phyloP scores from a whole-genome alignment of 139 green algal genomes.

The Closterium sp. region DNA sequence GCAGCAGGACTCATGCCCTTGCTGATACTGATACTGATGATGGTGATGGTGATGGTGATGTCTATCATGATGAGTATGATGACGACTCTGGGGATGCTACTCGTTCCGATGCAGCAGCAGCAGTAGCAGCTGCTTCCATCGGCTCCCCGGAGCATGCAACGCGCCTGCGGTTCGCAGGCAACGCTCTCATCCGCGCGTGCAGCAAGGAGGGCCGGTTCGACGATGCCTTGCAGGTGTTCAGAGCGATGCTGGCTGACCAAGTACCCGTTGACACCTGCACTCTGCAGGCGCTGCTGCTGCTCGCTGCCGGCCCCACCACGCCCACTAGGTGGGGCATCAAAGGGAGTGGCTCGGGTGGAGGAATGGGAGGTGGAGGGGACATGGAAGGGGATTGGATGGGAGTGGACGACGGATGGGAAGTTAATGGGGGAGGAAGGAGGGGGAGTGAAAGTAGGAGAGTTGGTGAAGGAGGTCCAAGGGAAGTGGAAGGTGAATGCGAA shows the following conservation, averaged over 20 bases:
- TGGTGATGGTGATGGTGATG: not conserved
- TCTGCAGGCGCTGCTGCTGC: not conserved
- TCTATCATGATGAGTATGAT: not conserved
- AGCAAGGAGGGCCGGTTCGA: not conserved
- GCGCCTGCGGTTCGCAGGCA: not conserved
- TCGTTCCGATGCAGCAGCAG: no score
- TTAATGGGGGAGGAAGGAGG: not conserved
- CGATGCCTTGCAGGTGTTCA: not conserved
- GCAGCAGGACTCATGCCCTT: not conserved
- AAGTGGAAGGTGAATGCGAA: not conserved
- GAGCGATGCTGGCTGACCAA: not conserved
- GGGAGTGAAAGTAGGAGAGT: not conserved
- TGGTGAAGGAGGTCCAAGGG: not conserved
- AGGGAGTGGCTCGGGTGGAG: not conserved
- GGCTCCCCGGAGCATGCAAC: not conserved
- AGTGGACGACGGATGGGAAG: not conserved
- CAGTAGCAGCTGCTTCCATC: not conserved
- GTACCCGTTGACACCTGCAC: not conserved
- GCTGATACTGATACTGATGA: not conserved
- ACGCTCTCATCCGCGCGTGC: not conserved
- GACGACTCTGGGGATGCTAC: not conserved
- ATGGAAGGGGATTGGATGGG: not conserved
- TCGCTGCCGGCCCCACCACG: not conserved
- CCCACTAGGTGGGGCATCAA: not conserved
- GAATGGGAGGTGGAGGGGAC: not conserved